Base-by-base conservation (phyloP, 2,329 filamentous ascomycete genomes). In the Thelonectria blattea region DNA sequence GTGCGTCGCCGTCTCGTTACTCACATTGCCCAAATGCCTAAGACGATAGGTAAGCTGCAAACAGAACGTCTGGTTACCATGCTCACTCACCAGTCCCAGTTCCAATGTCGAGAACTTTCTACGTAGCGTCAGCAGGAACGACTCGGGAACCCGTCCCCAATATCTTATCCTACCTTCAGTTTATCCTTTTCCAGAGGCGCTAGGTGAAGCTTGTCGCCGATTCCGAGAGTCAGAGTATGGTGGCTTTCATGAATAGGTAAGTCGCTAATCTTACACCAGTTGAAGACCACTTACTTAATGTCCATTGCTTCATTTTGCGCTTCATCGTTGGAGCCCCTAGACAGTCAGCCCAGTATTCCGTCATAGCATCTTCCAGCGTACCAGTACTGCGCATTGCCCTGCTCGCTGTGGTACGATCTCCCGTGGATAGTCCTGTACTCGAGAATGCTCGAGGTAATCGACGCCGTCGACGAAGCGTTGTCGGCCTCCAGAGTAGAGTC, bases 351-450 rank as follows among this genome's bases (percentile, higher is more conserved):
- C 6, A 12, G 4, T 7, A 9, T 15, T 30, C 22, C 12, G 15
- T 37, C 11, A 37, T 11, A 11, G 34, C 34, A n/a, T n/a, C n/a
- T n/a, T n/a, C n/a, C n/a, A n/a, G n/a, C 34, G 34, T 34, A 60
- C 60, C 60, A 63, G 12, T 63, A 63, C 18, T 60, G 52, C 5
- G 60, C 57, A 41, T 63, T 61, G 5, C 60, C 57, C 15, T 49
- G 57, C 6, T 61, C 57, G n/a, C 57, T 56, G 22, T 63, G 57
- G 20, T 60, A 63, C 3, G 52, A 60, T 27, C 60, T 54, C 12
- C 60, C 60, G 15, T 63, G 52, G 7, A 63, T 60, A 2, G 60
- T 63, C 18, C 60, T 52, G n/a, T 63, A 63, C 37, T 63, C 18
- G 15, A 60, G 39, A 6, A 63, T 63, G 24, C 56, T 60, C 9